Evolutionary conservation across 306 rosid species (phyloP).

Genomic region (Cucurbita moschata): DNA sequence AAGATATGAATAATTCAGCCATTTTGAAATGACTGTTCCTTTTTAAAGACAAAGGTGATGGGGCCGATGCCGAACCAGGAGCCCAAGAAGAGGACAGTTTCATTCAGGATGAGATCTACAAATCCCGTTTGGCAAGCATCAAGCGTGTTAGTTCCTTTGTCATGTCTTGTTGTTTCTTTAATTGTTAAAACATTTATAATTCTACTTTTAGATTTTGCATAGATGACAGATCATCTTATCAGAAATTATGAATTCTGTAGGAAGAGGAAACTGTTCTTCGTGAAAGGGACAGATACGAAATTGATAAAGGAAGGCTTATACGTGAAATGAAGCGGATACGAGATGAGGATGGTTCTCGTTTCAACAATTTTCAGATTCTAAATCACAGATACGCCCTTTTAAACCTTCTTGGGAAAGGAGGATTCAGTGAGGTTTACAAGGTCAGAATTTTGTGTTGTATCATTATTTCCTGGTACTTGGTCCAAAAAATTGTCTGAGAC

Average conservation of each 20-base stretch:
- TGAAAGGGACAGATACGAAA: constrained; percentile 89
- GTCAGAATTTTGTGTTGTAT: constrained; percentile 32
- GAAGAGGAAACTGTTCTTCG: constrained; percentile 78
- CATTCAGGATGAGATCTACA: constrained; percentile 84
- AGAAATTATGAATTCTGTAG: constrained; percentile 23
- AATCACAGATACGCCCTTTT: constrained; percentile 78
- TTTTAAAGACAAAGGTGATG: constrained; percentile 63
- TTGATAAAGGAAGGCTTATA: constrained; percentile 88
- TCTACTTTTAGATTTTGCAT: background rate
- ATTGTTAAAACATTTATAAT: background rate
- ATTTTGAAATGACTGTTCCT: constrained; percentile 8
- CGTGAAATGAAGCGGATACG: constrained; percentile 99
- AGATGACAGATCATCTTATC: background rate
- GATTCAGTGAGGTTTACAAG: constrained; percentile 99
- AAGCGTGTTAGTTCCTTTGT: constrained; percentile 54
- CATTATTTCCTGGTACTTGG: background rate
- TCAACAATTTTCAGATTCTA: constrained; percentile 94
- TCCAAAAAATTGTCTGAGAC: background rate
- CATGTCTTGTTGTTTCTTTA: constrained; percentile 5
- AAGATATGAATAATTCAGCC: background rate
- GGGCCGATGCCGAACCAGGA: constrained; percentile 56
- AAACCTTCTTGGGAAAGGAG: constrained; percentile 99
- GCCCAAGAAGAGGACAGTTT: constrained; percentile 57
- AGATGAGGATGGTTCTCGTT: constrained; percentile 99
- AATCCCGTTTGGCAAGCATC: constrained; percentile 82